A percentile compares a stretch with the other conserved stretches of the same genome.
Conservation (phyloP, 129 eudicot species). For the Artemisia argyi region DNA sequence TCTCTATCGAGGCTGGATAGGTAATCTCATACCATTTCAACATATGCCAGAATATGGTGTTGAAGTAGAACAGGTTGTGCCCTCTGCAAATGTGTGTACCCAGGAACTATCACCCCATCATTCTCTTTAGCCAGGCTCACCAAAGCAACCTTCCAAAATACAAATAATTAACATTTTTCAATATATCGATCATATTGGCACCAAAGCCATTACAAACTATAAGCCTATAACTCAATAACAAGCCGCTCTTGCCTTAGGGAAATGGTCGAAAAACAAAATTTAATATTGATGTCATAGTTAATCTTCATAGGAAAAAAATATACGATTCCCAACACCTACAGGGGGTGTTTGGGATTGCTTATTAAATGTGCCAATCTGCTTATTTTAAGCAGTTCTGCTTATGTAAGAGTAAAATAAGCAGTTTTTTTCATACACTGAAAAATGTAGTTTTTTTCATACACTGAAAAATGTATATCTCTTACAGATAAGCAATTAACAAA, state of each 20-base stretch:
- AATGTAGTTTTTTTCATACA: too few species aligned
- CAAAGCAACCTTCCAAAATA: conserved; percentile 54
- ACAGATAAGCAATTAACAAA: too few species aligned
- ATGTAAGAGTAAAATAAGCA: too few species aligned
- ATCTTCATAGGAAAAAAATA: too few species aligned
- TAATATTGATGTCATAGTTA: too few species aligned
- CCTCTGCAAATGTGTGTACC: conserved; percentile 91
- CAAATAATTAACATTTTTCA: not conserved
- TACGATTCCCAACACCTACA: not conserved
- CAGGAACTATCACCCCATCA: conserved; percentile 87
- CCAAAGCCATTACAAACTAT: not conserved
- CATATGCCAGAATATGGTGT: conserved; percentile 90
- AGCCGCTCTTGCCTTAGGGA: too few species aligned
- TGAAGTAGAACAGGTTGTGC: conserved; percentile 94
- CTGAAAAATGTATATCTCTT: too few species aligned
- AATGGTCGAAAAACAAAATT: too few species aligned
- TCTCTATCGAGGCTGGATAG: not conserved
- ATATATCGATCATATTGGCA: conserved; percentile 3
- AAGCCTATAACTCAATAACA: not conserved
- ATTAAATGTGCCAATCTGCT: not conserved
- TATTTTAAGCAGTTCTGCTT: not conserved
- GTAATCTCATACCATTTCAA: conserved; percentile 71
- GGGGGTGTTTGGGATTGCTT: not conserved
- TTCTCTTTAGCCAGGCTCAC: conserved; percentile 75
- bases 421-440: too few species aligned